Percentiles rank a stretch among this genome's conserved stretches.
Conservation (phyloP, 257 asterid species). For the Nicotiana otophora region DNA sequence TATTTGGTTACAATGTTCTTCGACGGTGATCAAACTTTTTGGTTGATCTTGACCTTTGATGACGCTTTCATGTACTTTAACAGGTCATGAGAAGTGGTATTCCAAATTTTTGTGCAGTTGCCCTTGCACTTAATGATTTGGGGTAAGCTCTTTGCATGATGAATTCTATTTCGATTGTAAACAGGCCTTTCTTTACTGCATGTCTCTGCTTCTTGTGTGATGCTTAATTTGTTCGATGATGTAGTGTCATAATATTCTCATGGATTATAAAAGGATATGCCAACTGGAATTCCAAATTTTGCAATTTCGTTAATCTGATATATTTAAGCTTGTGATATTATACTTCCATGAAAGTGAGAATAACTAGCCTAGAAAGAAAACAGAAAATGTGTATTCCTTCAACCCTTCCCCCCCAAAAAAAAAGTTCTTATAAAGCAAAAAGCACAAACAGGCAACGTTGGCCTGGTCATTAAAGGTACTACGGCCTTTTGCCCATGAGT, state of each 20-base stretch:
- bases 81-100: constrained; percentile 96
- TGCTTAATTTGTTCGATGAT: not conserved
- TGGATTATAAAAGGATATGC: not conserved
- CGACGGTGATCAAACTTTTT: not conserved
- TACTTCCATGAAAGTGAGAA: not conserved
- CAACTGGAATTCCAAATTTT: not conserved
- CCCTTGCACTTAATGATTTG: constrained; percentile 80
- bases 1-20: not conserved
- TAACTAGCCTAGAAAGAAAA: not conserved
- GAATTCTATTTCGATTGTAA: not conserved
- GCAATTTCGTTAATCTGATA: not conserved
- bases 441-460: not conserved
- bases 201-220: not conserved
- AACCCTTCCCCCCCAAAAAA: too few relatives aligned
- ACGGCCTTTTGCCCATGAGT: not conserved
- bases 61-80: constrained; percentile 4
- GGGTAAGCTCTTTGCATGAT: constrained; percentile 49
- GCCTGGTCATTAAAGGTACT: not conserved
- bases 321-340: not conserved
- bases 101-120: constrained; percentile 98
- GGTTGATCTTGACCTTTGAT: not conserved
- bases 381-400: not conserved
- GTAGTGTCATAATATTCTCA: not conserved
- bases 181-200: not conserved
- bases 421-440: not conserved